These are phyloP conservation scores for Sclerospora graminicola DNA, from an alignment of 352 stramenopile genomes.

Conservation along the genomic window DNA sequence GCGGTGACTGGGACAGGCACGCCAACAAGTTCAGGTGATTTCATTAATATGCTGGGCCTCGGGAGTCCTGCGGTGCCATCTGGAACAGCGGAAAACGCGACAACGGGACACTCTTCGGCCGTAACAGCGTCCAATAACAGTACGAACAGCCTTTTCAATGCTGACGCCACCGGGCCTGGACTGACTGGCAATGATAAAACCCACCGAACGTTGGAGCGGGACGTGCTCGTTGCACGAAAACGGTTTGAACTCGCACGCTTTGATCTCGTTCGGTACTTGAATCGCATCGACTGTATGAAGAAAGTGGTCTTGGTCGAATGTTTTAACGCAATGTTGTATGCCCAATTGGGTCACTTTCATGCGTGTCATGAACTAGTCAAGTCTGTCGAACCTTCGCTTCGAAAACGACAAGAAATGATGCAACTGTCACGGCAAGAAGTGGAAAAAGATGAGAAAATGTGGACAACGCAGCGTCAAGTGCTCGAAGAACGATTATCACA, in stretches of 20 bases:
- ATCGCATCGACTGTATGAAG: slow-evolving; percentile 75
- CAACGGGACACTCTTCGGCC: slow-evolving; percentile 12
- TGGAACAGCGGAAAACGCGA: slow-evolving; percentile 4
- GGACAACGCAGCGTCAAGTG: slow-evolving; percentile 47
- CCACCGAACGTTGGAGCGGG: slow-evolving; percentile 48
- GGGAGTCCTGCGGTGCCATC: slow-evolving; percentile 16
- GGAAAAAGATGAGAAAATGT: slow-evolving; percentile 69
- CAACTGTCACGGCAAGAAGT: slow-evolving; percentile 56
- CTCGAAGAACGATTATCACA: slow-evolving; percentile 48
- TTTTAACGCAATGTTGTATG: slow-evolving; percentile 78
- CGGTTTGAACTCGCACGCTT: slow-evolving; percentile 80
- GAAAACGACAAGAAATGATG: slow-evolving; percentile 58
- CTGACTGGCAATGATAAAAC: slow-evolving; percentile 15
- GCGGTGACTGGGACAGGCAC: slow-evolving; percentile 13
- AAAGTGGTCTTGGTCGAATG: slow-evolving; percentile 79
- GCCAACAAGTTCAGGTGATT: slow-evolving; percentile 14
- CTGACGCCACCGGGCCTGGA: slow-evolving; percentile 7
- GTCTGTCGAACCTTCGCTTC: slow-evolving; percentile 55
- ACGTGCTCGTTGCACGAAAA: slow-evolving; percentile 46
- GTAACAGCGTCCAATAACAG: not conserved
- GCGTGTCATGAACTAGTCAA: slow-evolving; percentile 75
- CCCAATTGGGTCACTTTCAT: slow-evolving; percentile 72
- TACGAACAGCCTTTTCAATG: not conserved
- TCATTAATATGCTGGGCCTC: slow-evolving; percentile 10
- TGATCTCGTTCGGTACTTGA: slow-evolving; percentile 77